A percentile compares a stretch with the other conserved stretches of the same genome.
phyloP scores from a whole-genome alignment of 495 filamentous ascomycete genomes.

The Jackrogersella multiformis region DNA sequence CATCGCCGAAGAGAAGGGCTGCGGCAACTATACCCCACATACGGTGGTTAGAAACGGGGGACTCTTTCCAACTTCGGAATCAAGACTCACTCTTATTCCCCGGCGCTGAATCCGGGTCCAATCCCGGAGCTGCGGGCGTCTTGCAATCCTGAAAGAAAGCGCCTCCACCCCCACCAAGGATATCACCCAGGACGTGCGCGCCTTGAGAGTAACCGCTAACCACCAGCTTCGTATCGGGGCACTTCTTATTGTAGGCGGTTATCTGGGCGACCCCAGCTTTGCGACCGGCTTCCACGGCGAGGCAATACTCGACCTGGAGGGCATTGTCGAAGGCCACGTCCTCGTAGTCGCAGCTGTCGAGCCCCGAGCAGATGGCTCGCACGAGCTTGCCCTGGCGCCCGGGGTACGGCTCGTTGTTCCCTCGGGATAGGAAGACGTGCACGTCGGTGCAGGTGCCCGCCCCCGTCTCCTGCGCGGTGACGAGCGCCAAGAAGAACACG shows the following conservation, averaged over 20 bases:
- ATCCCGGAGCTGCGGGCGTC: neutral
- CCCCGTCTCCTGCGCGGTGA: conserved; percentile 17
- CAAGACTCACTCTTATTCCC: conserved; percentile 36
- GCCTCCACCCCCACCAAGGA: conserved; percentile 37
- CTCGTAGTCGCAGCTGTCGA: conserved; percentile 45
- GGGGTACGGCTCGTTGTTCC: conserved; percentile 45
- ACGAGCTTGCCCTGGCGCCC: conserved; percentile 40
- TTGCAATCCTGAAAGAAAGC: conserved; percentile 33
- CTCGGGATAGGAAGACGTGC: conserved; percentile 45
- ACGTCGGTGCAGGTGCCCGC: conserved; percentile 33
- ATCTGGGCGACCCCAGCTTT: conserved; percentile 34
- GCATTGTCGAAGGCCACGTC: conserved; percentile 39
- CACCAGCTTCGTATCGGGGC: conserved; percentile 41
- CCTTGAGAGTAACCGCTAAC: conserved; percentile 46
- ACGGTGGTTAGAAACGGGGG: neutral
- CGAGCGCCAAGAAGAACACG: conserved; percentile 8
- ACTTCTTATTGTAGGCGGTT: conserved; percentile 34
- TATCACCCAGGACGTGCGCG: conserved; percentile 37
- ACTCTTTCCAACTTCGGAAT: neutral
- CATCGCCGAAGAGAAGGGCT: conserved; percentile 41
- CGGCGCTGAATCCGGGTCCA: conserved; percentile 22
- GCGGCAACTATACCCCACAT: conserved; percentile 25
- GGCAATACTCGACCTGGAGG: conserved; percentile 35
- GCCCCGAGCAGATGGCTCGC: conserved; percentile 32
- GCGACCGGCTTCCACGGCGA: conserved; percentile 31